phyloP scores from a whole-genome alignment of 148 eudicot species.

The Nepenthes mirabilis region DNA sequence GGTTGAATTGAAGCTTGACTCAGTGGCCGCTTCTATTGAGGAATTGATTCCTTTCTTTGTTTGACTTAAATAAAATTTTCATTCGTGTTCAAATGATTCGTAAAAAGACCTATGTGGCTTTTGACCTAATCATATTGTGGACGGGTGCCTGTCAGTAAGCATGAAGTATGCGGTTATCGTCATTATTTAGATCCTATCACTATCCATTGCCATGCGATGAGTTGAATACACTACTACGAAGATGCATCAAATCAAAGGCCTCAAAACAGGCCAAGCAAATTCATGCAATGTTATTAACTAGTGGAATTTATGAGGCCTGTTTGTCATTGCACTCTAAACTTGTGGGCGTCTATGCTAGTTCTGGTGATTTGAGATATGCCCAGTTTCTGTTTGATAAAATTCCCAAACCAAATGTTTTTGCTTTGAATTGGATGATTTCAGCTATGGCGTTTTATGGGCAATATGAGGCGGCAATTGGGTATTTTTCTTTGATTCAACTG shows the following conservation, averaged over 20 bases:
- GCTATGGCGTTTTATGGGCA: conserved; percentile 38
- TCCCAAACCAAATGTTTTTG: conserved; percentile 38
- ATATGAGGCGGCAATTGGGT: conserved; percentile 32
- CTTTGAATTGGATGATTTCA: conserved; percentile 66
- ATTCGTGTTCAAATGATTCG: too few species aligned
- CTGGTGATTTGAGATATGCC: conserved; percentile 42
- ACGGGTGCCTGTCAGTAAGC: too few species aligned
- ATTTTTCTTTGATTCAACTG: conserved; percentile 26
- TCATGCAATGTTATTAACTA: conserved; percentile 30
- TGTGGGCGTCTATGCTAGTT: conserved; percentile 38
- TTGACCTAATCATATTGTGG: too few species aligned
- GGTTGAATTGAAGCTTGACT: too few species aligned
- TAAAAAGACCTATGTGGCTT: too few species aligned
- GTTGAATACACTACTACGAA: conserved; percentile 24
- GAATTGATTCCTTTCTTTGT: too few species aligned
- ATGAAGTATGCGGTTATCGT: too few species aligned
- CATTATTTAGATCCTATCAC: background rate
- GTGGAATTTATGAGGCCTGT: conserved; percentile 10
- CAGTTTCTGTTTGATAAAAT: conserved; percentile 31
- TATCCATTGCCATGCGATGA: conserved; percentile 11
- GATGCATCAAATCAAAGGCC: conserved; percentile 41
- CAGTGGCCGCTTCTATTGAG: too few species aligned
- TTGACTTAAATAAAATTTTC: too few species aligned
- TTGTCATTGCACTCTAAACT: conserved; percentile 34
- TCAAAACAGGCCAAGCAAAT: conserved; percentile 38